Conservation (phyloP, 176 grass and related monocot species). For the Eragrostis curvula region DNA sequence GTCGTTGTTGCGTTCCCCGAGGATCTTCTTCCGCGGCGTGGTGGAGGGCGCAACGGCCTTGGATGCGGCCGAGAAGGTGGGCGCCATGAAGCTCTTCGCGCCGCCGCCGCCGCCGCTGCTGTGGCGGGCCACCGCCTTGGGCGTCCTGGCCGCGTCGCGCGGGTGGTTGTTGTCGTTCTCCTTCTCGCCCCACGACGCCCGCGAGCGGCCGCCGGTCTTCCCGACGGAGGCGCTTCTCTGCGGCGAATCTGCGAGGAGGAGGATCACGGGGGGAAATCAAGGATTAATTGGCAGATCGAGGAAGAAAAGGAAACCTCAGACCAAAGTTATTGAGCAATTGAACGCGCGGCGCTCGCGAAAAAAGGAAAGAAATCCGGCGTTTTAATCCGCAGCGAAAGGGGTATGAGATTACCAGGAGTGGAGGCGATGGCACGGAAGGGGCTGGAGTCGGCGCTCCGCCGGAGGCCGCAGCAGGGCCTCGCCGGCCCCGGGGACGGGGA, state of each 20-base stretch:
- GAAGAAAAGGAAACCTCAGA: neutral
- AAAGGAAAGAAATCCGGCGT: neutral
- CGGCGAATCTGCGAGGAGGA: conserved; percentile 43
- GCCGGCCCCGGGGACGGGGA: conserved; percentile 46
- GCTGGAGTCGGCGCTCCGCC: conserved; percentile 59
- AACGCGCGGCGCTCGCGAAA: too few species aligned
- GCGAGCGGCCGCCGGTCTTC: conserved; percentile 30
- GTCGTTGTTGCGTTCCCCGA: conserved; percentile 66
- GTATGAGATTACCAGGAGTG: conserved; percentile 24
- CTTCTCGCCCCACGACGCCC: conserved; percentile 42
- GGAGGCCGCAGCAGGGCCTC: conserved; percentile 32
- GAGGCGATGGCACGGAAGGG: conserved; percentile 28
- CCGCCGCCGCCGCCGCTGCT: neutral
- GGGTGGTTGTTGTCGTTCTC: conserved; percentile 73
- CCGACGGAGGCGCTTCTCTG: conserved; percentile 43
- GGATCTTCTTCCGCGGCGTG: conserved; percentile 63
- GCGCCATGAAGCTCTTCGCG: conserved; percentile 89
- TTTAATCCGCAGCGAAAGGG: too few species aligned
- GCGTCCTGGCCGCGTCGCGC: conserved; percentile 26
- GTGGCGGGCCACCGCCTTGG: conserved; percentile 32
- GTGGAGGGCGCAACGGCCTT: conserved; percentile 60
- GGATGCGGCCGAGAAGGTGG: conserved; percentile 86
- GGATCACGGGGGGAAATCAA: neutral
- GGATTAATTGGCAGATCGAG: neutral
- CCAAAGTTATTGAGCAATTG: neutral